Percentiles rank a stretch among this genome's conserved stretches.
phyloP scores from a whole-genome alignment of 495 filamentous ascomycete species.

The Aspergillus olivimuriae region DNA sequence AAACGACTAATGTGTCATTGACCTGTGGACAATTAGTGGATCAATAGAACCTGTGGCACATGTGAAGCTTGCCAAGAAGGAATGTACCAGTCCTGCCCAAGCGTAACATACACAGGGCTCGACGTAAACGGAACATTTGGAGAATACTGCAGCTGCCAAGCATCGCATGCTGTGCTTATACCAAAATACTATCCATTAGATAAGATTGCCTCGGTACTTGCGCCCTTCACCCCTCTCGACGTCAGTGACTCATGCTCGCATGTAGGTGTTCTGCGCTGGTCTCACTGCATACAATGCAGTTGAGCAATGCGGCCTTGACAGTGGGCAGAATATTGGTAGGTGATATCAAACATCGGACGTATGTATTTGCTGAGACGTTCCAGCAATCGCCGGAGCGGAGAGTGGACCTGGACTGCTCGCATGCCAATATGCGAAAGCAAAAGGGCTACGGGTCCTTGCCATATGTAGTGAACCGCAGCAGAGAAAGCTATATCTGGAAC shows the following conservation, averaged over 20 bases:
- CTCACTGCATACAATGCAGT: no score
- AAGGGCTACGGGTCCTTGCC: conserved; percentile 67
- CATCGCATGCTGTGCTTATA: no score
- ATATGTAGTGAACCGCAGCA: conserved; percentile 81
- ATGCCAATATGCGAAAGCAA: conserved; percentile 76
- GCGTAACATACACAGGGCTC: conserved; percentile 75
- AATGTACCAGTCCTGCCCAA: conserved; percentile 56
- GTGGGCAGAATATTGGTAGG: conserved; percentile 76
- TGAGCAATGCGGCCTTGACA: no score
- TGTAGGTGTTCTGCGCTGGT: no score
- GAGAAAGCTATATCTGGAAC: conserved; percentile 59
- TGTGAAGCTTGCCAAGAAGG: conserved; percentile 69
- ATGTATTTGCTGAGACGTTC: conserved; percentile 66
- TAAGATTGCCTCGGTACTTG: no score
- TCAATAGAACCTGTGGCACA: conserved; percentile 64
- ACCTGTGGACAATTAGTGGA: conserved; percentile 45
- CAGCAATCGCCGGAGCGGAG: conserved; percentile 60
- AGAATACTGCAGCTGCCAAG: no score
- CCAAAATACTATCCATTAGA: no score
- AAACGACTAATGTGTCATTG: not conserved
- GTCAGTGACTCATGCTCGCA: no score
- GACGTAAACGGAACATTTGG: conserved; percentile 16
- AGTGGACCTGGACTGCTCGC: conserved; percentile 79
- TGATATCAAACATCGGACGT: no score
- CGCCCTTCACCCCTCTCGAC: no score